A percentile compares a stretch with the other conserved stretches of the same genome.
Evolutionary conservation across 257 asterid genomes (phyloP).

Genomic region (Nicotiana knightiana): DNA sequence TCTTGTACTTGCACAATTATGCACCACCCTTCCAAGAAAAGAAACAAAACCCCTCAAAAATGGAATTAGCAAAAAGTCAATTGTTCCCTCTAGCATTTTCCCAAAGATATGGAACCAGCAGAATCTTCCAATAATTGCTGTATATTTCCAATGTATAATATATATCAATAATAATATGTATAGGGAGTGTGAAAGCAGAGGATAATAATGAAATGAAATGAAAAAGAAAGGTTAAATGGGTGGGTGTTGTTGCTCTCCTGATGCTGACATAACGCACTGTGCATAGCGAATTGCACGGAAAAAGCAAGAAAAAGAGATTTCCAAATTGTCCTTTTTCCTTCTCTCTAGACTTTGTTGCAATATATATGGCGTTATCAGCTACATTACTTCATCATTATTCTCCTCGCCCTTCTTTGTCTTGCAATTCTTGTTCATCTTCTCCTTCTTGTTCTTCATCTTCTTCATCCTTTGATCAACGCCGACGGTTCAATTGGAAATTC

Average conservation of each 20-base stretch:
- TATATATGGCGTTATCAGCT: slow-evolving; percentile 36
- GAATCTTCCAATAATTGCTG: not conserved
- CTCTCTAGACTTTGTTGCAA: not conserved
- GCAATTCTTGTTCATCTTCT: slow-evolving; percentile 43
- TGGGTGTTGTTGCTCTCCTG: not conserved
- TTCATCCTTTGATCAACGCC: slow-evolving; percentile 22
- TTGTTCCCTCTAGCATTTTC: not conserved
- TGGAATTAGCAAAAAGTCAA: not conserved
- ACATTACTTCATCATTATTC: slow-evolving; percentile 30
- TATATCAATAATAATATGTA: too few species aligned
- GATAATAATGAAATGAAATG: not conserved
- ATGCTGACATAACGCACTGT: not conserved
- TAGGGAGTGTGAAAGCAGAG: not conserved
- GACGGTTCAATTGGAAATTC: slow-evolving; percentile 25
- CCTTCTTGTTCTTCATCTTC: slow-evolving; percentile 29
- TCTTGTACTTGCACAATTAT: not conserved
- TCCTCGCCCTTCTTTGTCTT: slow-evolving; percentile 24
- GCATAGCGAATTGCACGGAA: not conserved
- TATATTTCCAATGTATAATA: too few species aligned
- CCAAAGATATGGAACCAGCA: not conserved
- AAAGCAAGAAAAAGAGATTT: not conserved
- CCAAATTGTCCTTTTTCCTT: not conserved
- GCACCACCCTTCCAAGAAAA: not conserved
- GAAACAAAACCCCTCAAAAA: not conserved
- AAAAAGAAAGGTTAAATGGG: not conserved